Conservation (phyloP, 129 eudicot genomes). For the Logfia minima region DNA sequence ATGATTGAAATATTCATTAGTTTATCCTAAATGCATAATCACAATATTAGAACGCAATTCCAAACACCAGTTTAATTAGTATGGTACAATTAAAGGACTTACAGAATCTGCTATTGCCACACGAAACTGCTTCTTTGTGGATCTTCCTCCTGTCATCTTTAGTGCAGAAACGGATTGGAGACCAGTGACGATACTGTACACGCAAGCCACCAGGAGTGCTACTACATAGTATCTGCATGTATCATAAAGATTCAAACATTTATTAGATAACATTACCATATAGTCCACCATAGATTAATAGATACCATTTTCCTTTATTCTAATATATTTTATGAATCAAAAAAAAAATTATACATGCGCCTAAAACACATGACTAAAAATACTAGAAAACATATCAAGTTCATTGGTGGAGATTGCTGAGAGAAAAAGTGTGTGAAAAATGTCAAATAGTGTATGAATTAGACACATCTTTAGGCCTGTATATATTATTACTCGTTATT, state of each 20-base stretch:
- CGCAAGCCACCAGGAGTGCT: conserved; percentile 57
- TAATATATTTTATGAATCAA: too few relatives aligned
- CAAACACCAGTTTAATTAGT: not conserved
- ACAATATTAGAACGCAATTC: too few relatives aligned
- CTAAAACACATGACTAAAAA: too few relatives aligned
- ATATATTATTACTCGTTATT: too few relatives aligned
- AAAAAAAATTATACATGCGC: too few relatives aligned
- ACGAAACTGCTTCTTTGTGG: conserved; percentile 38
- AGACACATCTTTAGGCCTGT: too few relatives aligned
- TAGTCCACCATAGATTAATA: too few relatives aligned
- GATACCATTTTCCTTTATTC: too few relatives aligned
- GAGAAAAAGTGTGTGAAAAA: too few relatives aligned
- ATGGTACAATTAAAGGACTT: conserved; percentile 24
- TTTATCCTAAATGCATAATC: not conserved
- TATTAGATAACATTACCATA: not conserved
- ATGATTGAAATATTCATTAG: not conserved
- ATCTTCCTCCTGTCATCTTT: conserved; percentile 40
- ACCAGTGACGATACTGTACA: conserved; percentile 57
- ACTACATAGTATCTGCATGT: conserved; percentile 61
- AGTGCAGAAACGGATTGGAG: conserved; percentile 36
- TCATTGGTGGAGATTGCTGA: too few relatives aligned
- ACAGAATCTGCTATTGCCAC: conserved; percentile 64
- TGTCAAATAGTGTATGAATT: too few relatives aligned
- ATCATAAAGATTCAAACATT: not conserved
- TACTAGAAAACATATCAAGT: too few relatives aligned